Base-by-base conservation (phyloP, 1,284 basidiomycete genomes). In the Tilletiopsis washingtonensis region DNA sequence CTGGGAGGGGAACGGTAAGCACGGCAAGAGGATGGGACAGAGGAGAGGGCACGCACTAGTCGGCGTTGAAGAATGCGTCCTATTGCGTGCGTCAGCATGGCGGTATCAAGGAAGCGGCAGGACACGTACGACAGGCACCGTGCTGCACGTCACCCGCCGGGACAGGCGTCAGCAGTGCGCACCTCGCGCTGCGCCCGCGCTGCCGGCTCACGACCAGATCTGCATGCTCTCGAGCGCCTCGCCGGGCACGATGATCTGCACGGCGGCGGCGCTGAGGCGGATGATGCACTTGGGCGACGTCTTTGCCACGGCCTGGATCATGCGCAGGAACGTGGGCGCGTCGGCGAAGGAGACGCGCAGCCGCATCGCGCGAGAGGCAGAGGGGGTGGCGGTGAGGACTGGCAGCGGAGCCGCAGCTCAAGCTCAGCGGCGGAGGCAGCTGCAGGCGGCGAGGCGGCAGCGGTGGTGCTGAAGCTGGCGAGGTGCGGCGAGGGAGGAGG, bases 241-340 rank as follows among this genome's bases (percentile, higher is more conserved):
- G 0, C 59, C 59, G n/a, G 58, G 47, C 46, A 71, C 70, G 54
- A 74, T 69, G 41, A 74, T 49, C 39, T 70, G 63, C 26, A 73
- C 61, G 39, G 58, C 49, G 46, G 71, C 68, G 1, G 51, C 52
- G 12, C 59, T 64, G 43, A 73, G 63, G 34, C 67, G 67, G 54
- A 74, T 54, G 25, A 68, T 72, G 47, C 71, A 70, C 15, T 56
- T 47, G 53, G 62, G 69, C 34, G 59, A 48, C 29, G 74, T 55
- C 41, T 67, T 64, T 44, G 64, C 64, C 24, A 71, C 61, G n/a
- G 69, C 65, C 43, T 65, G 46, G n/a, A 47, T 41, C 12, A 47
- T 47, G 6, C 46, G 38, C 7, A 24, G 25, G 19, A 47, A 47
- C 11, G 34, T 20, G 3, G 15, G 21, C 14, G 46, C 17, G 41